Evolutionary conservation across 495 filamentous ascomycete species (phyloP), one percentile per base, ranked within the genome.

Genomic region (Podospora comata): DNA sequence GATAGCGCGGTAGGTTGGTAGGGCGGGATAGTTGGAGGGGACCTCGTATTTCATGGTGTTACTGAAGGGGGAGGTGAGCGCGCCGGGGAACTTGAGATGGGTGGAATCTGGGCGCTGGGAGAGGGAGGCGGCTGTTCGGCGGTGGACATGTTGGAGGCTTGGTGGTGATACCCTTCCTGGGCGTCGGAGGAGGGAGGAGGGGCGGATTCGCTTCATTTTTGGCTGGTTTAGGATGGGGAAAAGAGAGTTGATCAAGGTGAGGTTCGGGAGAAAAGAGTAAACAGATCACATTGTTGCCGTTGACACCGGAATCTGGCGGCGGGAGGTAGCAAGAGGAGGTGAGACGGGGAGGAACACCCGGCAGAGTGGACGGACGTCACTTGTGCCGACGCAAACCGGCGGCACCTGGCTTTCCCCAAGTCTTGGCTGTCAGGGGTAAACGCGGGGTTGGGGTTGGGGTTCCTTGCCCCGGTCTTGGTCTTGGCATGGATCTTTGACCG

Each of bases 61-160:
- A 4, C 91, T 96, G 78, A 99, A 98, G 66, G 92, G 91, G 79
- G 91, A 95, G 78, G 96, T 91, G 30, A 99, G 85, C 0, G 96
- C 96, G n/a, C 95, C 95, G 0, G 95, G 95, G 70, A 99, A 99
- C 48, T 89, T 88, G 56, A 99, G 92, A 71, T 81, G 80, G 44
- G 89, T 87, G 30, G 90, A 87, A 26, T 90, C 88, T 34, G 88
- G 92, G 26, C 87, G 84, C 76, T 95, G 92, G 26, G 82, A 84
- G 66, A 85, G 72, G 56, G 78, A 78, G 65, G 79, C 73, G 20
- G 77, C 73, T 59, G 58, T 68, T 48, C 80, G 76, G 6, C 60
- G 67, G 9, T 26, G 60, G 13, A 48, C 64, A 26, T 70, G 56
- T n/a, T 48, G 55, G 18, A 18, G 58, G 27, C 27, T 26, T 18